These are phyloP conservation scores for Paracorniculantispora psalliotae DNA, from an alignment of 2,329 filamentous ascomycete genomes.

Conservation along the genomic window DNA sequence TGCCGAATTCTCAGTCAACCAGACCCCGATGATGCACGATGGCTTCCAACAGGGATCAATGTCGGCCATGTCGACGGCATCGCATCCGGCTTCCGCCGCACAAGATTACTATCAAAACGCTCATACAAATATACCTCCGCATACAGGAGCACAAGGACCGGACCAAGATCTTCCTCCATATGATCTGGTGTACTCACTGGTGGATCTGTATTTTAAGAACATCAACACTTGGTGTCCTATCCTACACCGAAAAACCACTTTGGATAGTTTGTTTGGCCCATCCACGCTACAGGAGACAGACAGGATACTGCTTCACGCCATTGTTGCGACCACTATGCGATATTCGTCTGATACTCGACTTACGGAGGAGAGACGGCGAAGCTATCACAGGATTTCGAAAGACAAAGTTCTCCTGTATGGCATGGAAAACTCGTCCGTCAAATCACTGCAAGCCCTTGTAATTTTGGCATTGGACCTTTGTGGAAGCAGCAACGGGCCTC, in stretches of 20 bases:
- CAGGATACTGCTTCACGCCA: constrained; percentile 76
- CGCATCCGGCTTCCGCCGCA: constrained; percentile 37
- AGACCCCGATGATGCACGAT: constrained; percentile 45
- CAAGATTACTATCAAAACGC: constrained; percentile 44
- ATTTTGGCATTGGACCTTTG: constrained; percentile 82
- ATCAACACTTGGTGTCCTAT: constrained; percentile 86
- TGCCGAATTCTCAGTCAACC: constrained; percentile 46
- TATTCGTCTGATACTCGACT: constrained; percentile 75
- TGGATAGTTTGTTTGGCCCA: constrained; percentile 77
- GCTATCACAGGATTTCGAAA: constrained; percentile 77
- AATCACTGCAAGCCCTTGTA: constrained; percentile 79
- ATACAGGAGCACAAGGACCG: constrained; percentile 6
- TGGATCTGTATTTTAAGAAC: constrained; percentile 74
- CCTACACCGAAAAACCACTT: constrained; percentile 74
- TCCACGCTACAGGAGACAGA: constrained; percentile 75
- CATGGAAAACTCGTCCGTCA: constrained; percentile 84
- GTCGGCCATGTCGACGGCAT: constrained; percentile 34
- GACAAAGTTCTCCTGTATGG: constrained; percentile 83
- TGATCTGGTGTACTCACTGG: constrained; percentile 66
- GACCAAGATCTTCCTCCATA: constrained; percentile 71
- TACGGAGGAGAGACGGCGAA: constrained; percentile 64
- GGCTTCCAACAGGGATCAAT: constrained; percentile 43
- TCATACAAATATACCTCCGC: constrained; percentile 11
- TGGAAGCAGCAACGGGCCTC: constrained; percentile 82
- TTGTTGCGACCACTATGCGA: constrained; percentile 80